phyloP scores from a whole-genome alignment of 2,329 filamentous ascomycete species.

The Aureobasidium sp. region DNA sequence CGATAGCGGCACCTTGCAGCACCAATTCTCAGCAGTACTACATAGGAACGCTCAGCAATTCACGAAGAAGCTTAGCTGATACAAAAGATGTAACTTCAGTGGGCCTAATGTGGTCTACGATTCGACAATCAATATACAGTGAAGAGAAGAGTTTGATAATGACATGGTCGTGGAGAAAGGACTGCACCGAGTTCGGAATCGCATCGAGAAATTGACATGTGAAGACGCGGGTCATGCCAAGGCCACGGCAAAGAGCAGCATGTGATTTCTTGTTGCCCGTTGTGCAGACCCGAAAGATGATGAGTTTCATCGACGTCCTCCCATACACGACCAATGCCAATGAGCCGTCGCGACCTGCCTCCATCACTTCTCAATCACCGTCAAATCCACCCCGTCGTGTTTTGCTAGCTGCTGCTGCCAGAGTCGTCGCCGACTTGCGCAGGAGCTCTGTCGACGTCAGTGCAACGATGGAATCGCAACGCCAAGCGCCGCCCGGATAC shows the following conservation, averaged over 20 bases:
- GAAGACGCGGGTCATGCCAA: constrained; percentile 1
- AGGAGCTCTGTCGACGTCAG: constrained; percentile 11
- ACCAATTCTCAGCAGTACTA: neutral
- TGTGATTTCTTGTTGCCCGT: constrained; percentile 9
- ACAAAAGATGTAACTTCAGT: neutral
- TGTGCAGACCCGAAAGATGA: constrained; percentile 8
- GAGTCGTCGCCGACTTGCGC: constrained; percentile 8
- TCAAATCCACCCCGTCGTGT: neutral
- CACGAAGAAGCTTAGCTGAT: neutral
- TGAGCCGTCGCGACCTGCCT: neutral
- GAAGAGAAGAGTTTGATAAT: neutral
- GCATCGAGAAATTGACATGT: neutral
- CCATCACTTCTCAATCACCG: neutral
- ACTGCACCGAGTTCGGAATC: no score
- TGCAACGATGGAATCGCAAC: constrained; percentile 26
- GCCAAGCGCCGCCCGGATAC: constrained; percentile 31
- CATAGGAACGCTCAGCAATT: neutral
- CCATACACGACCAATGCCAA: neutral
- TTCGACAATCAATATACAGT: neutral
- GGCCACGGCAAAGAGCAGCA: neutral
- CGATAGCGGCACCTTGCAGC: constrained; percentile 1
- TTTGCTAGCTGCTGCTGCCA: neutral
- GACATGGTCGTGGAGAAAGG: neutral
- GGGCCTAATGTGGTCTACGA: neutral
- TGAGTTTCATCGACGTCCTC: constrained; percentile 5